Evolutionary conservation across 2,329 filamentous ascomycete species (phyloP), one percentile per base, ranked within the genome.

Genomic region (Whalleya microplaca): DNA sequence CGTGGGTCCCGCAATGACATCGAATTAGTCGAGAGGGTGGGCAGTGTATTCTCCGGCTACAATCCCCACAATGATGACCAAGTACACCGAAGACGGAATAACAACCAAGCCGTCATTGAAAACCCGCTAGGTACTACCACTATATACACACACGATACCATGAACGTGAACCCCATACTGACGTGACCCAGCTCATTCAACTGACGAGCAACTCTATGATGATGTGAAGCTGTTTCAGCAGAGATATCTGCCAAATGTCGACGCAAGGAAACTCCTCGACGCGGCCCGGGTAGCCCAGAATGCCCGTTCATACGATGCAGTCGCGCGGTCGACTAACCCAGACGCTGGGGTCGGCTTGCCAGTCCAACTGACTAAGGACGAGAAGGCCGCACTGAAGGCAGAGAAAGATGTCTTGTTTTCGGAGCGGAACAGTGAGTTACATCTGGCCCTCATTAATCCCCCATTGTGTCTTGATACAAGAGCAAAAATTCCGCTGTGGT

Each of bases 251-350:
- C 67, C 67, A 0, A 43, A 10, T 0, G 72, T 77, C 7, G 54
- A 66, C 1, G 67, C 65, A 20, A 53, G 69, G 3, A 60, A 66
- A 1, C 59, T 78, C 0, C 58, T 77, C 7, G 67, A 75, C 18
- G 76, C 74, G 7, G 76, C 76, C 19, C 69, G 70, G 9, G 75
- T 79, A 5, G 76, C 74, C 12, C 76, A 75, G 43, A 73, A 78
- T 41, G 70, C 74, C 37, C 69, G 68, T 0, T 56, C 69, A 1
- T 79, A 78, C 47, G 75, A 78, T 45, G 64, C 69, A 12, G 68
- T 75, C 18, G 73, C 75, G 7, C 67, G 68, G 3, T 69, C 59
- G 48, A 50, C 61, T 6, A 66, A 65, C 27, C 59, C 52, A 19
- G 54, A 57, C 48, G 64, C 59, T 1, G 64, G 57, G 12, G 40